Evolutionary conservation across 2,329 filamentous ascomycete species (phyloP).

Genomic region (Aureobasidium sp.): DNA sequence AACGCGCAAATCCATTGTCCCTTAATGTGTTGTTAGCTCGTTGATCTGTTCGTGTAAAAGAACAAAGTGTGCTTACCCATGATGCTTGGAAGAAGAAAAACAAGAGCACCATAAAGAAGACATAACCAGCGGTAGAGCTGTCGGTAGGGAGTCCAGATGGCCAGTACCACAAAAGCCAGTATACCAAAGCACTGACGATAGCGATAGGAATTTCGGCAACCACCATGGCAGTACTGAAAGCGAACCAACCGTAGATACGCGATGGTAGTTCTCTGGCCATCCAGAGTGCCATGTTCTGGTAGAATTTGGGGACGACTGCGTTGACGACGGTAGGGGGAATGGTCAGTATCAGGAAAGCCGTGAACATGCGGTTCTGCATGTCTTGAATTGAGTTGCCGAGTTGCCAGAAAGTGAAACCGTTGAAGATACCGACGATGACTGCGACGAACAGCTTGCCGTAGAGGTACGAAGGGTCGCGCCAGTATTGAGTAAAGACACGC

Average conservation of each 20-base stretch:
- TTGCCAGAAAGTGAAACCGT: constrained; percentile 69
- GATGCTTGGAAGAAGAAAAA: constrained; percentile 61
- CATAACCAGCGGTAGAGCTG: constrained; percentile 59
- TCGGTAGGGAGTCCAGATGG: constrained; percentile 60
- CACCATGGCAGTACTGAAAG: constrained; percentile 65
- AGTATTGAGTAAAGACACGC: constrained; percentile 63
- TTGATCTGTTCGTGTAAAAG: no score
- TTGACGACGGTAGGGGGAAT: constrained; percentile 65
- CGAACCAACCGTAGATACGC: constrained; percentile 68
- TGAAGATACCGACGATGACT: constrained; percentile 65
- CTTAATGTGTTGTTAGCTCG: constrained; percentile 24
- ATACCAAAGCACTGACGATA: constrained; percentile 55
- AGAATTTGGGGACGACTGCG: constrained; percentile 68
- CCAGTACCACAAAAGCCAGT: constrained; percentile 71
- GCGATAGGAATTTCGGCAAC: constrained; percentile 64
- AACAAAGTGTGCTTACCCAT: no score
- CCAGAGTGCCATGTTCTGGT: constrained; percentile 63
- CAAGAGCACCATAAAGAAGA: constrained; percentile 68
- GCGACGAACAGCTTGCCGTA: constrained; percentile 68
- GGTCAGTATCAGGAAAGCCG: constrained; percentile 48
- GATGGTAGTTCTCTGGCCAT: constrained; percentile 63
- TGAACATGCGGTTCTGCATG: constrained; percentile 73
- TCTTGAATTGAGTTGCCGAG: constrained; percentile 56
- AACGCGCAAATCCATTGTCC: constrained; percentile 81
- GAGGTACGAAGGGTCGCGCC: constrained; percentile 66